Base-by-base conservation (phyloP, 495 filamentous ascomycete genomes). In the Cercophora newfieldiana region DNA sequence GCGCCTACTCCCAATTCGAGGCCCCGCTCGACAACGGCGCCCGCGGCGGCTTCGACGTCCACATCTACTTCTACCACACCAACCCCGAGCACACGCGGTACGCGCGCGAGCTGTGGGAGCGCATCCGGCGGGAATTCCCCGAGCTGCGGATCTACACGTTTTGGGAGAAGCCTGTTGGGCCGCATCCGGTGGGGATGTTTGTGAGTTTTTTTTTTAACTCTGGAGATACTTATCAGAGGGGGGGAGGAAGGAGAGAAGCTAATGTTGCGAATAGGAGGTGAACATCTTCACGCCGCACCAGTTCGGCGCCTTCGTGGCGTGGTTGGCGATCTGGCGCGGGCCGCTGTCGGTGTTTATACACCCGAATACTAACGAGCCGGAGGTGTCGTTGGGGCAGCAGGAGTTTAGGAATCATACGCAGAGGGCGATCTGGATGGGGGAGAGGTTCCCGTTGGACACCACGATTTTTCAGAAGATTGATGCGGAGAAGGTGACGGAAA, bases 121-220 rank as follows among this genome's bases (percentile, higher is more conserved):
- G 93, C 49, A 91, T 97, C 67, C 79, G 92, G 24, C 84, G 86
- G 25, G 91, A 97, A 79, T 97, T 96, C 72, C 93, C 93, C 18
- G 93, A 97, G 72, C 83, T 97, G 19, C 85, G 91, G 49, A 89
- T 96, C 69, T 97, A 97, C 74, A 78, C 75, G 2, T 80, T 96
- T 68, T 96, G 85, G 82, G 89, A 95, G 69, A 73, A 79, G 47
- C 92, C 92, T 2, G 73, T 97, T 6, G 93, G 93, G 0, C 93
- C 93, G 2, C 93, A 97, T 70, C 88, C 90, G 0, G 77, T 91
- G 0, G 91, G 87, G 53, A 97, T 97, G 93, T 92, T 97, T 68
- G 37, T 44, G 37, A 44, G 37, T 44, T n/a, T n/a, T n/a, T n/a
- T n/a, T n/a, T n/a, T n/a, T n/a, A n/a, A n/a, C n/a, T n/a, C n/a